Evolutionary conservation across 2,329 filamentous ascomycete species (phyloP).

Genomic region (Aspergillus quadricinctus): DNA sequence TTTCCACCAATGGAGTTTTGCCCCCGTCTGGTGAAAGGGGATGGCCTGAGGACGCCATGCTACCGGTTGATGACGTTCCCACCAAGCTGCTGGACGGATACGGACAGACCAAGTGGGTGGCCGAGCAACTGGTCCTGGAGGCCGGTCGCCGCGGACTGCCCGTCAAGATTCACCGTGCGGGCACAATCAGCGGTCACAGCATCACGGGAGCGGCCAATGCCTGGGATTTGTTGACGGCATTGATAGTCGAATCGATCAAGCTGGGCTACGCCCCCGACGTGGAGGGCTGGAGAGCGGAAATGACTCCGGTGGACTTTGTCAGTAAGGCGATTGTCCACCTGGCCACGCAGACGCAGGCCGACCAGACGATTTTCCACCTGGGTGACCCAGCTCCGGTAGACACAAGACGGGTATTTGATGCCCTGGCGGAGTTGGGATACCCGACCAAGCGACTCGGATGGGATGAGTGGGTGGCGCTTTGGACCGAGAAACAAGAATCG

Average conservation of each 20-base stretch:
- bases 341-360: constrained; percentile 57
- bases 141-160: constrained; percentile 65
- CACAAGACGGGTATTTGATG: constrained; percentile 61
- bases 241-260: constrained; percentile 72
- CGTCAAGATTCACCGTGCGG: constrained; percentile 66
- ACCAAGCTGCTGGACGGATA: constrained; percentile 68
- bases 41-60: constrained; percentile 66
- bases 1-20: constrained; percentile 76
- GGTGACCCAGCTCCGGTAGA: constrained; percentile 68
- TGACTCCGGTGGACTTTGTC: constrained; percentile 81
- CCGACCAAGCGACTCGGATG: constrained; percentile 62
- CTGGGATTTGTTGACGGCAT: constrained; percentile 70
- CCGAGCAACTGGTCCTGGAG: constrained; percentile 68
- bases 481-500: constrained; percentile 65
- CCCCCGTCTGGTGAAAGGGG: constrained; percentile 61
- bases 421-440: constrained; percentile 65
- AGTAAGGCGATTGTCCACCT: constrained; percentile 69
- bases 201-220: constrained; percentile 70
- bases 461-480: constrained; percentile 70
- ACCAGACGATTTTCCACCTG: constrained; percentile 67
- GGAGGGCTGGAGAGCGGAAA: constrained; percentile 72
- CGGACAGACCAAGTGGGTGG: constrained; percentile 77
- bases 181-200: constrained; percentile 76
- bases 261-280: constrained; percentile 67
- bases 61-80: constrained; percentile 64